Evolutionary conservation across 768 basidiomycete species (phyloP).

Genomic region (Leccinum ochraceum): DNA sequence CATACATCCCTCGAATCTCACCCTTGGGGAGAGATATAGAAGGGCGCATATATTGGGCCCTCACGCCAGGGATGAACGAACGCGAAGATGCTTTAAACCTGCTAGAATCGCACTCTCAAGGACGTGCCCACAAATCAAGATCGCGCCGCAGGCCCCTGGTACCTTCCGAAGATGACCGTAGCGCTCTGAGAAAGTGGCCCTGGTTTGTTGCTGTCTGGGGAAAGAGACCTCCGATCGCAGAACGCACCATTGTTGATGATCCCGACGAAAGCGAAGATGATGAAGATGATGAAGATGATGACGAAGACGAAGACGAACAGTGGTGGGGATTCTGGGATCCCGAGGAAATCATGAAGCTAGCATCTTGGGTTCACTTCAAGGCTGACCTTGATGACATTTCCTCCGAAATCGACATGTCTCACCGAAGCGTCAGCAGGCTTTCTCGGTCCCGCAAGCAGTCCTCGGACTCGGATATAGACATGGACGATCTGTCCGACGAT

Average conservation of each 20-base stretch:
- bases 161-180: constrained; percentile 50
- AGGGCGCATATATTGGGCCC: constrained; percentile 66
- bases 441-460: constrained; percentile 3
- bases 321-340: constrained; percentile 82
- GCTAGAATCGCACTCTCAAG: constrained; percentile 27
- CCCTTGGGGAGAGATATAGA: constrained; percentile 70
- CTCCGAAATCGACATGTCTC: constrained; percentile 11
- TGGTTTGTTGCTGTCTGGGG: constrained; percentile 83
- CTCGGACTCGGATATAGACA: constrained; percentile 20
- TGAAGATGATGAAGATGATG: constrained; percentile 18
- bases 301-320: constrained; percentile 42
- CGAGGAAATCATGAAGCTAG: constrained; percentile 61
- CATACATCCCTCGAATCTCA: constrained; percentile 53
- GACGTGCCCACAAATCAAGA: constrained; percentile 34
- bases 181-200: constrained; percentile 59
- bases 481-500: constrained; percentile 17
- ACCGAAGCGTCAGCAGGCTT: background rate
- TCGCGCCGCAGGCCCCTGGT: constrained; percentile 41
- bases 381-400: constrained; percentile 38
- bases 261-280: constrained; percentile 28
- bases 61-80: constrained; percentile 61
- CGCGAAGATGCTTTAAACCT: constrained; percentile 46
- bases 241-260: constrained; percentile 28
- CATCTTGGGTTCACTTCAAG: constrained; percentile 62
- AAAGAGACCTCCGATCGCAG: constrained; percentile 41